Base-by-base conservation (phyloP, 345 rosid species). In the Hibiscus trionum region DNA sequence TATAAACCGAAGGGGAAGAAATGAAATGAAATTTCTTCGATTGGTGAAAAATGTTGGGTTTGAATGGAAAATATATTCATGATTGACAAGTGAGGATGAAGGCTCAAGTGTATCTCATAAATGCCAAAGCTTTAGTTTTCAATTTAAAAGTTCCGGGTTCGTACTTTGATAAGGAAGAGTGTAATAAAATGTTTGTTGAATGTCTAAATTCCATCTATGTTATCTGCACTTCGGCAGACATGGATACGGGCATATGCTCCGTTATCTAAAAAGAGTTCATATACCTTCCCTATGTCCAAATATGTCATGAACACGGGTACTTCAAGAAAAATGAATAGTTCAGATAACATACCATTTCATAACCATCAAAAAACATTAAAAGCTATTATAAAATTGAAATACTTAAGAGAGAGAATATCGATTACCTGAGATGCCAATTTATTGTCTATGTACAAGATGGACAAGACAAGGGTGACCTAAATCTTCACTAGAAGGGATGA, bases 31-130 rank as follows among this genome's bases (percentile, higher is more conserved):
- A 61, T 8, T 62, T 9, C 49, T 61, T 33, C 37, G 1, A 11
- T 62, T 15, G 29, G 64, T 65, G 50, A 47, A 56, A 66, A 10
- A 39, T n/a, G 6, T 55, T 29, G 26, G 24, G 21, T 39, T 37
- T 16, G n/a, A 58, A 26, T 53, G 59, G 46, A 29, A 16, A 37
- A 26, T 56, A 53, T 56, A 49, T 31, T 68, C 49, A 61, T 26
- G 86, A 86, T 60, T 78, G 77, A 52, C 91, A 93, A 11, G 87
- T 82, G 80, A 89, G 90, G 81, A 94, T 90, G 73, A 90, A 94
- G 39, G 96, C 97, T 61, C 87, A 91, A 62, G 89, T 96, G 73
- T 16, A 2, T 35, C 5, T 35, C 52, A 64, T 42, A 39, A 63
- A 24, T 17, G 69, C 19, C 31, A 5, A 42, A 62, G 19, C 24